A percentile compares a stretch with the other conserved stretches of the same genome.
Conservation (phyloP, 2,329 filamentous ascomycete genomes). For the Macroventuria anomochaeta region DNA sequence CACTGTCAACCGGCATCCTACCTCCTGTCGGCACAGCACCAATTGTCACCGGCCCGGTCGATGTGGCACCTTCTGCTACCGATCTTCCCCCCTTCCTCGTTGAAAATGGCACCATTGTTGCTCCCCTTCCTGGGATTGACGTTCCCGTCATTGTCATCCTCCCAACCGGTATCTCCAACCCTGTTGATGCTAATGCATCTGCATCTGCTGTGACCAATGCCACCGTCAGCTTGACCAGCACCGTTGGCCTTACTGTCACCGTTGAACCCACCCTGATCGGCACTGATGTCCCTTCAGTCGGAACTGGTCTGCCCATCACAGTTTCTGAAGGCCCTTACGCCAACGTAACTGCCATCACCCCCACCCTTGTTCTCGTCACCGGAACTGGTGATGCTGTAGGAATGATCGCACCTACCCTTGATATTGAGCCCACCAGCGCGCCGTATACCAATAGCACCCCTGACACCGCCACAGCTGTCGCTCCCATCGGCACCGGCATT, state of each 20-base stretch:
- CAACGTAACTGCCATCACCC: conserved; percentile 16
- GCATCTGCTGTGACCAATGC: conserved; percentile 1
- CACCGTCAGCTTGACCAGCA: conserved; percentile 12
- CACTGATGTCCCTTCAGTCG: conserved; percentile 7
- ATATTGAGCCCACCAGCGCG: conserved; percentile 5
- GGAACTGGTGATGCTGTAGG: conserved; percentile 9
- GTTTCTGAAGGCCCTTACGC: conserved; percentile 5
- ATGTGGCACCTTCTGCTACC: conserved; percentile 1
- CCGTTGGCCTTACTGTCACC: conserved; percentile 11
- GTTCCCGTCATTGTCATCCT: conserved; percentile 1
- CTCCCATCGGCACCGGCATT: conserved; percentile 4
- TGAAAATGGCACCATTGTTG: conserved; percentile 3
- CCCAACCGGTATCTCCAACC: conserved; percentile 1
- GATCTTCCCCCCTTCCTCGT: conserved; percentile 6
- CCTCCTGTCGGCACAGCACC: conserved; percentile 6
- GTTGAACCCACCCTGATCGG: conserved; percentile 10
- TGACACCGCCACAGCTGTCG: conserved; percentile 3
- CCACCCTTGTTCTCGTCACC: conserved; percentile 14
- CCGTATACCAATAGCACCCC: conserved; percentile 2
- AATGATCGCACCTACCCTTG: conserved; percentile 2
- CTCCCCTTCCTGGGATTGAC: not conserved
- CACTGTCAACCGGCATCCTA: not conserved
- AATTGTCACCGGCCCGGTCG: conserved; percentile 7
- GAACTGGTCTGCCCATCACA: conserved; percentile 14
- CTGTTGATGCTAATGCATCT: conserved; percentile 2